Evolutionary conservation across 768 basidiomycete species (phyloP).

Genomic region (Paxillus rubicundulus): DNA sequence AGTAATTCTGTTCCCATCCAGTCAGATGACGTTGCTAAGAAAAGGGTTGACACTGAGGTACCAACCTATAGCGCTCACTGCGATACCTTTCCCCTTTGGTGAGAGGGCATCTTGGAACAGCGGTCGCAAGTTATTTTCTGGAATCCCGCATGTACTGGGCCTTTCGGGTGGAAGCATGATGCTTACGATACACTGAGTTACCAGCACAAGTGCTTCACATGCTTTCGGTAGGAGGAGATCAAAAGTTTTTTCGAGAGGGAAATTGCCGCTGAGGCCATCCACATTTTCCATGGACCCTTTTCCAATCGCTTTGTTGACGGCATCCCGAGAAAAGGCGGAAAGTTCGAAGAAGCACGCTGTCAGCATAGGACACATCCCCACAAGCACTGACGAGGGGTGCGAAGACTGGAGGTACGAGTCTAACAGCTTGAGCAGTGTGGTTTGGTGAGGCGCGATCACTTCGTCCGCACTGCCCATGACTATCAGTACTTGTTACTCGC

Average conservation of each 20-base stretch:
- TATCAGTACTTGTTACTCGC: conserved; percentile 7
- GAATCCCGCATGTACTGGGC: conserved; percentile 28
- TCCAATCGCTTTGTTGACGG: conserved; percentile 50
- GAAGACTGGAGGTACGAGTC: conserved; percentile 77
- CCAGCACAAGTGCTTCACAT: conserved; percentile 77
- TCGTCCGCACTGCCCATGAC: conserved; percentile 54
- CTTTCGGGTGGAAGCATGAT: conserved; percentile 45
- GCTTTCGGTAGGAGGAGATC: conserved; percentile 75
- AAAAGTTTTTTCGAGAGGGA: conserved; percentile 42
- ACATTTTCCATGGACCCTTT: conserved; percentile 9
- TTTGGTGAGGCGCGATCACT: conserved; percentile 80
- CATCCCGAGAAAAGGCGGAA: conserved; percentile 52
- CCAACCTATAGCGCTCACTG: conserved; percentile 61
- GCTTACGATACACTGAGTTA: conserved; percentile 71
- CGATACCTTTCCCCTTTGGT: conserved; percentile 41
- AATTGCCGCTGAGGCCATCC: background rate
- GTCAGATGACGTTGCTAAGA: background rate
- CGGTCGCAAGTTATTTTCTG: conserved; percentile 26
- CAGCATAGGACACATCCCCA: conserved; percentile 54
- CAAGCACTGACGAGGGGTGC: conserved; percentile 37
- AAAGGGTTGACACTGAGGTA: background rate
- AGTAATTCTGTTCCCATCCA: conserved; percentile 54
- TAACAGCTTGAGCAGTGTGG: conserved; percentile 80
- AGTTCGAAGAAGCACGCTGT: conserved; percentile 60
- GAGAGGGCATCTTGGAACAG: conserved; percentile 46